A percentile compares a stretch with the other conserved stretches of the same genome.
Conservation (phyloP, 768 basidiomycete genomes). For the Pulveroboletus ravenelii region DNA sequence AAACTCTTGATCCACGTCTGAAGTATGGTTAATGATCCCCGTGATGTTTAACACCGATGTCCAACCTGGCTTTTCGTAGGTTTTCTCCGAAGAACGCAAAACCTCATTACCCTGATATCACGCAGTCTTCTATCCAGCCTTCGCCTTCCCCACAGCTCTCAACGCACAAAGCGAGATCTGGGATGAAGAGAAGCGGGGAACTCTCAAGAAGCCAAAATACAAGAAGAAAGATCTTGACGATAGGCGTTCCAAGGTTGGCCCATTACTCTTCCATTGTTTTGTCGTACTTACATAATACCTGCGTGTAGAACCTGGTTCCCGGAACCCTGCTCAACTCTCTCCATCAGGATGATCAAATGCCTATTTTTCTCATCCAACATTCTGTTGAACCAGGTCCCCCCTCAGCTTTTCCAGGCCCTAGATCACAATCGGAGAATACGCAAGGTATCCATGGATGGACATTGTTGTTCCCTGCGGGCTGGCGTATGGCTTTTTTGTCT, state of each 20-base stretch:
- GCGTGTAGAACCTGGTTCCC: slow-evolving; percentile 63
- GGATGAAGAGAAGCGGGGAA: slow-evolving; percentile 54
- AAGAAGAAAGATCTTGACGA: slow-evolving; percentile 84
- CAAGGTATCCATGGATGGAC: slow-evolving; percentile 80
- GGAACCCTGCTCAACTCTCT: slow-evolving; percentile 65
- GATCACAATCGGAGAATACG: slow-evolving; percentile 23
- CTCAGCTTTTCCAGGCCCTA: slow-evolving; percentile 10
- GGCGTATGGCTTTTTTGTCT: slow-evolving; percentile 85
- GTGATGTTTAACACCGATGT: background rate
- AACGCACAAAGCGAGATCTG: slow-evolving; percentile 72
- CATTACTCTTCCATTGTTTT: background rate
- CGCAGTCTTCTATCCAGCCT: slow-evolving; percentile 27
- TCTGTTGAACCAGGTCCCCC: slow-evolving; percentile 45
- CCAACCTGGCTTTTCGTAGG: slow-evolving; percentile 34
- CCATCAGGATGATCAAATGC: slow-evolving; percentile 78
- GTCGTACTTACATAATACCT: background rate
- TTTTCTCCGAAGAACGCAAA: slow-evolving; percentile 81
- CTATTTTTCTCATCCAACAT: slow-evolving; percentile 77
- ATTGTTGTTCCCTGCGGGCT: slow-evolving; percentile 79
- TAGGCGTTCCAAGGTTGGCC: slow-evolving; percentile 63
- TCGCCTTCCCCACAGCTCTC: slow-evolving; percentile 46
- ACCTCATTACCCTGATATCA: slow-evolving; percentile 27
- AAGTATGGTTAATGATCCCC: slow-evolving; percentile 45
- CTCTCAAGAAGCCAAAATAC: slow-evolving; percentile 58
- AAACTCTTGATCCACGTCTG: slow-evolving; percentile 81